These are phyloP conservation scores for Luzula sylvatica DNA, from an alignment of 176 grass and related monocot genomes.

Conservation along the genomic window DNA sequence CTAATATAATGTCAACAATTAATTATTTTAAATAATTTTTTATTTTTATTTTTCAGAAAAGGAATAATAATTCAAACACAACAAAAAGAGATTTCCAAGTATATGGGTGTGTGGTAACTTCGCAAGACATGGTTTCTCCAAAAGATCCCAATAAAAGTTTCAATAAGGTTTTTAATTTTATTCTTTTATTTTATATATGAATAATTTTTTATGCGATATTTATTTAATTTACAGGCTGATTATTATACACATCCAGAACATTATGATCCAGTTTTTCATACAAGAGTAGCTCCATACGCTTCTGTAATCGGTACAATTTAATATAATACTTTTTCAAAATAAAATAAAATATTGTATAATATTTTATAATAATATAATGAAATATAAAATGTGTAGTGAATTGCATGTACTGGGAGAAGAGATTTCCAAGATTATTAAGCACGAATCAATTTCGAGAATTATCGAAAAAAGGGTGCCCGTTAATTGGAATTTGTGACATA, in stretches of 20 bases:
- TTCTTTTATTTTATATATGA: background rate
- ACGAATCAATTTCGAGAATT: constrained; percentile 60
- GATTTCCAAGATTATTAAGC: constrained; percentile 77
- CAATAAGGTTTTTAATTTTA: constrained; percentile 40
- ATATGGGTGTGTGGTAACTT: constrained; percentile 79
- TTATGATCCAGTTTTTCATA: constrained; percentile 70
- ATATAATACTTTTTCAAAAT: background rate
- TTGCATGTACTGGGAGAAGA: constrained; percentile 98
- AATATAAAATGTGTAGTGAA: constrained; percentile 42
- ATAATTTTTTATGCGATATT: constrained; percentile 10
- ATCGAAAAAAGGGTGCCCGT: constrained; percentile 44
- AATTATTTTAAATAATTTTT: background rate
- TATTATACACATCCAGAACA: constrained; percentile 95
- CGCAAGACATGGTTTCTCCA: constrained; percentile 77
- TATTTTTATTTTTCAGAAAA: constrained; percentile 33
- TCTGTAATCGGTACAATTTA: constrained; percentile 60
- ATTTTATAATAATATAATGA: too few relatives aligned
- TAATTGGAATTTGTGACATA: constrained; percentile 84
- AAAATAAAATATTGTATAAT: constrained; percentile 14
- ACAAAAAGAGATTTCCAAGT: constrained; percentile 68
- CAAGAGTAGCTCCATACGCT: constrained; percentile 88
- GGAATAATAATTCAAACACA: constrained; percentile 40
- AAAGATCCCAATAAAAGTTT: constrained; percentile 58
- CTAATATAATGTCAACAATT: background rate
- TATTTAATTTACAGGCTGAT: constrained; percentile 37